Conservation (phyloP, 139 green algal genomes). For the Asterochloris erici region DNA sequence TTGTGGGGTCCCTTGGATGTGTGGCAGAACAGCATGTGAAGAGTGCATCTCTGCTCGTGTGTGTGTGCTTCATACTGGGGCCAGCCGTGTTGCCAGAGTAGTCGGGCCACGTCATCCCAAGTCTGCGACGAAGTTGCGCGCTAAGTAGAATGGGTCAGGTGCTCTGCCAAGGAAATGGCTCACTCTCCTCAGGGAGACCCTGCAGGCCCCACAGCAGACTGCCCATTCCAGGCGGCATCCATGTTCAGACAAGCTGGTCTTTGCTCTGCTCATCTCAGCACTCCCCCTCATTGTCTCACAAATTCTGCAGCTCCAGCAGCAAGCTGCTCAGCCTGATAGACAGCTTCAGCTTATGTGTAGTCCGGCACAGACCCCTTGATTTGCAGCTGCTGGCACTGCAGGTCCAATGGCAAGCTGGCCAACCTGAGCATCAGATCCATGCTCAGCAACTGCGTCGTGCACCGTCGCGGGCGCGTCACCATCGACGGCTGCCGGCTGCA, state of each 20-base stretch:
- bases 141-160: background rate
- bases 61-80: too few relatives aligned
- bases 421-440: slow-evolving; percentile 25
- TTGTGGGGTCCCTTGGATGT: background rate
- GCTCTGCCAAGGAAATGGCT: background rate
- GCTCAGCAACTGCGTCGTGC: slow-evolving; percentile 29
- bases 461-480: slow-evolving; percentile 20
- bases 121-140: too few relatives aligned
- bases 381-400: background rate
- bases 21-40: background rate
- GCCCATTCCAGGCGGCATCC: slow-evolving; percentile 21
- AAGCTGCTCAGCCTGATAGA: too few relatives aligned
- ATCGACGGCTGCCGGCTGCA: slow-evolving; percentile 31
- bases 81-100: too few relatives aligned
- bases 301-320: too few relatives aligned
- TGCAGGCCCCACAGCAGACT: slow-evolving; percentile 26
- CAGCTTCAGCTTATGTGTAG: background rate
- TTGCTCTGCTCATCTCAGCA: background rate
- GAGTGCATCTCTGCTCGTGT: too few relatives aligned
- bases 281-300: too few relatives aligned
- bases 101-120: too few relatives aligned
- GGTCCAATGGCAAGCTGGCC: slow-evolving; percentile 27
- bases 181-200: background rate
- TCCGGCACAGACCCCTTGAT: background rate
- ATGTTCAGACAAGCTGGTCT: background rate